Evolutionary conservation across 2,329 filamentous ascomycete genomes (phyloP).

Genomic region (Calonectria montana): DNA sequence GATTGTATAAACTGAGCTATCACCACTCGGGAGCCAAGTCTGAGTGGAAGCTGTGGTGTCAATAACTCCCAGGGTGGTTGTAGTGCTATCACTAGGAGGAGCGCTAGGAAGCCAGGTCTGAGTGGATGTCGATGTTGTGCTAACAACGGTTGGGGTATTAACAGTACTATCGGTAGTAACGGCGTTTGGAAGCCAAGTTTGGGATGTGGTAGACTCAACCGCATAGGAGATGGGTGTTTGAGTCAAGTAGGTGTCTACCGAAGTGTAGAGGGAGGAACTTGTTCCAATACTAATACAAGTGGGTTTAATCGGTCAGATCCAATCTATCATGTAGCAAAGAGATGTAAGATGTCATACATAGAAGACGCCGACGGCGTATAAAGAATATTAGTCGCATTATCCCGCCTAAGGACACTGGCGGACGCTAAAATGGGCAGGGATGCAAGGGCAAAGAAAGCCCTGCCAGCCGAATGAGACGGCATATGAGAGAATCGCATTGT

Average conservation of each 20-base stretch:
- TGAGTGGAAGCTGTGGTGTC: neutral
- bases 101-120: neutral
- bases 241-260: neutral
- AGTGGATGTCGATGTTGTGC: neutral
- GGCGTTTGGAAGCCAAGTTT: neutral
- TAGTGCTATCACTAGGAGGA: neutral
- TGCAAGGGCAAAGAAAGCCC: slow-evolving; percentile 26
- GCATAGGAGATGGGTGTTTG: neutral
- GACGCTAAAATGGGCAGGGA: slow-evolving; percentile 23
- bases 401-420: neutral
- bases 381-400: neutral
- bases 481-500: slow-evolving; percentile 18
- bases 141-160: neutral
- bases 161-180: neutral
- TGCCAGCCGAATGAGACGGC: slow-evolving; percentile 1
- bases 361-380: neutral
- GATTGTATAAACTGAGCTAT: neutral
- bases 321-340: too few relatives aligned
- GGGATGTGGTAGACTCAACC: neutral
- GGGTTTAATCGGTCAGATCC: neutral
- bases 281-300: neutral
- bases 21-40: neutral
- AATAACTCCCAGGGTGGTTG: neutral
- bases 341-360: neutral
- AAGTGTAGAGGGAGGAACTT: neutral